Evolutionary conservation across 306 rosid genomes (phyloP).

Genomic region (Lathyrus tuberosus): DNA sequence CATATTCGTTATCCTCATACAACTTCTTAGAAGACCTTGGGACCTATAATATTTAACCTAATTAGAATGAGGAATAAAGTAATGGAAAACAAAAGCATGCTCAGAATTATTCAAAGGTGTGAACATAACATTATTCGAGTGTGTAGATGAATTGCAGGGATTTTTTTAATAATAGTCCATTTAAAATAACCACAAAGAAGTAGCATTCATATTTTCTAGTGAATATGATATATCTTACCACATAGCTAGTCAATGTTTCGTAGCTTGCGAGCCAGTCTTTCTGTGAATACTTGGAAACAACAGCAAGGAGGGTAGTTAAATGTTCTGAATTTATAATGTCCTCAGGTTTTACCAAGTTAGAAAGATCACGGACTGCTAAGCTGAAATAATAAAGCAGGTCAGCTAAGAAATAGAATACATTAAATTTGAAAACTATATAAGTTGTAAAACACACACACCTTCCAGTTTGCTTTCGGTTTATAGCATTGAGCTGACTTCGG

Average conservation of each 20-base stretch:
- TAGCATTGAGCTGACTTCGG: conserved; percentile 86
- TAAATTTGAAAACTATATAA: conserved; percentile 10
- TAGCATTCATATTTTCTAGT: conserved; percentile 33
- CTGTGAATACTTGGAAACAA: conserved; percentile 89
- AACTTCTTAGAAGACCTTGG: conserved; percentile 88
- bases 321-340: conserved; percentile 81
- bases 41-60: conserved; percentile 64
- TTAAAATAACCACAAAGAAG: conserved; percentile 17
- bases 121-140: conserved; percentile 27
- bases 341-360: conserved; percentile 87
- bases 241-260: conserved; percentile 84
- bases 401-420: conserved; percentile 32
- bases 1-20: conserved; percentile 91
- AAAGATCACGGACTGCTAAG: conserved; percentile 94
- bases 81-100: conserved; percentile 5
- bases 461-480: conserved; percentile 92
- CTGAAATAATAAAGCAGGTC: conserved; percentile 50
- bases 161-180: conserved; percentile 31
- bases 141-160: conserved; percentile 22
- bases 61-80: conserved; percentile 40
- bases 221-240: conserved; percentile 54
- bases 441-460: conserved; percentile 50
- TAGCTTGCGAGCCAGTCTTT: conserved; percentile 94
- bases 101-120: conserved; percentile 34
- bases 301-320: conserved; percentile 81